Evolutionary conservation across 257 asterid genomes (phyloP).

Genomic region (Plantago major): DNA sequence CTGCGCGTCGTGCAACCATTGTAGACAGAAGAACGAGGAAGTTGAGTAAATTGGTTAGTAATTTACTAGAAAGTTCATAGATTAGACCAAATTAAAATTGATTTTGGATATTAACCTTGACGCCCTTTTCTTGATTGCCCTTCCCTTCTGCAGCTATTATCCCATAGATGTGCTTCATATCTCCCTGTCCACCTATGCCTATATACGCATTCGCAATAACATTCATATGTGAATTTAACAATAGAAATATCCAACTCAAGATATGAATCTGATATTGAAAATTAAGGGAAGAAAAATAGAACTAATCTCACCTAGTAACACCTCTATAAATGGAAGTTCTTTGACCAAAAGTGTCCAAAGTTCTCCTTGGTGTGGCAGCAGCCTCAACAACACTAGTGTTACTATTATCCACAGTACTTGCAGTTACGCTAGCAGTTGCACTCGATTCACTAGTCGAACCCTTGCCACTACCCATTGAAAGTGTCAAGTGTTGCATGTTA

Average conservation of each 20-base stretch:
- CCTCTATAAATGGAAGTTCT: slow-evolving; percentile 94
- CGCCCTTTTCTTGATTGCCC: slow-evolving; percentile 95
- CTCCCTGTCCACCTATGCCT: slow-evolving; percentile 98
- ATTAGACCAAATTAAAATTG: too few relatives aligned
- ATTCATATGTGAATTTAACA: neutral
- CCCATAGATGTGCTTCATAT: slow-evolving; percentile 96
- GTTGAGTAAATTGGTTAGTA: neutral
- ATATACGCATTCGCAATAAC: neutral
- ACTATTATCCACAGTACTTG: slow-evolving; percentile 37
- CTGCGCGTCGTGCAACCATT: slow-evolving; percentile 28
- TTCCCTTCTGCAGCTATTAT: slow-evolving; percentile 90
- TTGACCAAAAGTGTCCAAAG: slow-evolving; percentile 86
- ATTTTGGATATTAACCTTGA: slow-evolving; percentile 46
- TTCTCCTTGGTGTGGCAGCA: slow-evolving; percentile 55
- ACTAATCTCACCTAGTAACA: slow-evolving; percentile 59
- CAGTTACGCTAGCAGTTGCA: slow-evolving; percentile 22
- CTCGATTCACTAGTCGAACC: slow-evolving; percentile 42
- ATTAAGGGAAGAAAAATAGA: neutral
- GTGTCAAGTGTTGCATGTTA: slow-evolving; percentile 64
- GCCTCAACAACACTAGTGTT: slow-evolving; percentile 54
- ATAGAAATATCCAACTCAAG: neutral
- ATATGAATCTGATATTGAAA: too few relatives aligned
- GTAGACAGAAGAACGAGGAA: slow-evolving; percentile 1
- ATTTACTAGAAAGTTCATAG: neutral
- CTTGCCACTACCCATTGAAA: slow-evolving; percentile 78